Conservation (phyloP, 192 early-diverging fungal genomes). For the Coemansia sp. region DNA sequence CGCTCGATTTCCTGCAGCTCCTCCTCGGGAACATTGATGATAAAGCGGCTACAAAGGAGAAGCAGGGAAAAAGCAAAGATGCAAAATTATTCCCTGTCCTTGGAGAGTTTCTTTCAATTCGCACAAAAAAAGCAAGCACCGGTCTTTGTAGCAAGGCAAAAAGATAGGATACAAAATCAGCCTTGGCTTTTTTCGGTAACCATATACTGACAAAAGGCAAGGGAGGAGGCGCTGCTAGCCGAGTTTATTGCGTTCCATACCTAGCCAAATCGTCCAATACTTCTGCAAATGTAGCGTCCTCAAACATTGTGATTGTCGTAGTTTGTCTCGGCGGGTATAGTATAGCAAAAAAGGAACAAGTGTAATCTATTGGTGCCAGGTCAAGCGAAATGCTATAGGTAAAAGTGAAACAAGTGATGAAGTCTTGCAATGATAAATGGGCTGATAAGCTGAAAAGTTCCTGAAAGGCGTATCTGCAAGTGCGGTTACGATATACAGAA, state of each 20-base stretch:
- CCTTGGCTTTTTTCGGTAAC: not conserved
- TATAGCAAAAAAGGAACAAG: not conserved
- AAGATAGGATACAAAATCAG: not conserved
- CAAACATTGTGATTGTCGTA: constrained; percentile 50
- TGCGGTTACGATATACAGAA: too few species aligned
- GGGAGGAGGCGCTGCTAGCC: not conserved
- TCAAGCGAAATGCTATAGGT: not conserved
- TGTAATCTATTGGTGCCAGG: not conserved
- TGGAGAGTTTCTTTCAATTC: too few species aligned
- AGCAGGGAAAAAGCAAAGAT: constrained; percentile 18
- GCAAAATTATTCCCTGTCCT: too few species aligned
- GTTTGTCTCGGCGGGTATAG: not conserved
- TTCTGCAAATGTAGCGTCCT: constrained; percentile 70
- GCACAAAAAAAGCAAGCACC: not conserved
- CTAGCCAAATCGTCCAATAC: constrained; percentile 87
- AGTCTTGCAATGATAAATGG: too few species aligned
- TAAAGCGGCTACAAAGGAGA: constrained; percentile 71
- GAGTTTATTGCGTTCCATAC: constrained; percentile 10
- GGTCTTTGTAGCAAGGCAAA: not conserved
- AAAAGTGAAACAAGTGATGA: too few species aligned
- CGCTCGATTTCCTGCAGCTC: constrained; percentile 92
- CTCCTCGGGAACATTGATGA: constrained; percentile 96
- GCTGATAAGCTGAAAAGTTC: too few species aligned
- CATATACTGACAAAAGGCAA: too few species aligned
- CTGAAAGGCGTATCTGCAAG: too few species aligned